Evolutionary conservation across 495 filamentous ascomycete genomes (phyloP), one percentile per base, ranked within the genome.

Genomic region (Xylaria flabelliformis): DNA sequence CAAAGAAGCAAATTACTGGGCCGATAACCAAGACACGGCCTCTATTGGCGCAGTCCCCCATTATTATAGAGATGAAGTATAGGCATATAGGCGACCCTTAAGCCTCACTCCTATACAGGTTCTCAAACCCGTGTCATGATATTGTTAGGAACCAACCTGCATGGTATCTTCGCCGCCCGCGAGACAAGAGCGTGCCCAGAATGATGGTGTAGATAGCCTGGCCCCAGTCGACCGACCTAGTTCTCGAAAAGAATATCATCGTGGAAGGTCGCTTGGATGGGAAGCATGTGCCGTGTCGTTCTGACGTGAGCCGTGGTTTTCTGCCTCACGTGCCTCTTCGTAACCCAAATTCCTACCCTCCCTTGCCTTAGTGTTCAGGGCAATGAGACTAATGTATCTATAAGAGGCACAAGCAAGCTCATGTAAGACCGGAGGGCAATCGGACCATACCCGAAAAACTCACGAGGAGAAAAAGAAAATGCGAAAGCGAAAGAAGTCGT

Each of bases 251-350:
- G 34, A 34, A 12, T 19, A 24, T 46, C 53, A 59, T 48, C 66
- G 41, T 44, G 15, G 42, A 39, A 34, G 24, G 44, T 59, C 46
- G 46, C 56, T 62, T 58, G 46, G 21, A 70, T 70, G 46, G 58
- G 58, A 70, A 50, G 46, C 26, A 50, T 71, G 48, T 64, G 59
- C 48, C 46, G 58, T 26, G 19, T 36, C 34, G 32, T 56, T 71
- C 69, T 64, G 42, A 64, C 48, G 48, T 64, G 56, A 62, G 67
- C 69, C 59, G 48, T 71, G 48, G n/a, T 63, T 56, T 56, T 21
- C 12, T 64, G 12, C 50, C 56, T 64, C 46, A 50, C 59, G 61
- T 56, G 69, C 61, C 36, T 55, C 15, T 19, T 55, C 59, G 42
- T 48, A 39, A 12, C 21, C 41, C 15, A 9, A 21, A 15, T 55